These are phyloP conservation scores for Pythium phragmiticola DNA, from an alignment of 352 stramenopile genomes.

Conservation along the genomic window DNA sequence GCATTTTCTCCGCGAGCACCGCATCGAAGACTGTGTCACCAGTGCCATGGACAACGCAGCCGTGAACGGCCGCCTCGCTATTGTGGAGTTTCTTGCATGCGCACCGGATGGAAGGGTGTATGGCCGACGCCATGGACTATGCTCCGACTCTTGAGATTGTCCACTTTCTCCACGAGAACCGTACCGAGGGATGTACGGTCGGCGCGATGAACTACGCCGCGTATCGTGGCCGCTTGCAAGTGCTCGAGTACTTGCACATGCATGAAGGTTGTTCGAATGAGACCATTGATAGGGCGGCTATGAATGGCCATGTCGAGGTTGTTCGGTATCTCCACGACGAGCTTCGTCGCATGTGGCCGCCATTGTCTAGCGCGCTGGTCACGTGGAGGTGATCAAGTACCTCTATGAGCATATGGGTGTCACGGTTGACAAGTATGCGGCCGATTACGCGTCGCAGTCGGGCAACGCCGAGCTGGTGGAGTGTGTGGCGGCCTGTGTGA, in stretches of 20 bases:
- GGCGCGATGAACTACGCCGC: too few relatives aligned
- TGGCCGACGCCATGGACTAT: neutral
- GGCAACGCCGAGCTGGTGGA: neutral
- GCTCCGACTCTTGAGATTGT: conserved; percentile 2
- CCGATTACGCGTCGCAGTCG: neutral
- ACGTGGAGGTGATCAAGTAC: neutral
- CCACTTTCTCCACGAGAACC: neutral
- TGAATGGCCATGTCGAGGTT: neutral
- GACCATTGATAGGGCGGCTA: neutral
- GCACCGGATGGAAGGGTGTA: too few relatives aligned
- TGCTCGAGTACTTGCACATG: neutral
- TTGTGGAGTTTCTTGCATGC: too few relatives aligned
- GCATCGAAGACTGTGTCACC: neutral
- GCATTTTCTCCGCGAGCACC: neutral
- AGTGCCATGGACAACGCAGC: too few relatives aligned
- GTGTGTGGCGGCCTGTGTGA: neutral
- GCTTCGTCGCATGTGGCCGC: neutral
- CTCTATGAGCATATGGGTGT: neutral
- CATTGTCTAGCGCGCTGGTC: neutral
- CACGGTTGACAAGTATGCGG: neutral
- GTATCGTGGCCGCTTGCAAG: too few relatives aligned
- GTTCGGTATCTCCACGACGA: neutral
- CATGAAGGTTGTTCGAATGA: neutral
- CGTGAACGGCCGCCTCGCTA: too few relatives aligned
- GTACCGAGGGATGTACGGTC: neutral